Conservation (phyloP, 345 rosid species). For the Populus davidiana region DNA sequence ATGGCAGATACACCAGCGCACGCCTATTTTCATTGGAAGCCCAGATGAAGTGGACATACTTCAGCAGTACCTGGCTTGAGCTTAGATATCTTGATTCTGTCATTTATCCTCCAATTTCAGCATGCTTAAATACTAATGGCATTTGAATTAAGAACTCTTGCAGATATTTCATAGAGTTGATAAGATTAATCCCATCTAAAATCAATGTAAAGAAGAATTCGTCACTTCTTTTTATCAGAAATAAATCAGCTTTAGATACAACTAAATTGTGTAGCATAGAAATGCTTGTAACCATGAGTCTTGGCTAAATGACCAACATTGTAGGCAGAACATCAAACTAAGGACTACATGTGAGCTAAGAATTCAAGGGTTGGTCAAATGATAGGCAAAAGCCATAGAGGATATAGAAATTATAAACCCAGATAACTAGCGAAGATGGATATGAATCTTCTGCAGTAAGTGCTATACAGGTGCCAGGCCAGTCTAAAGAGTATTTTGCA, state of each 20-base stretch:
- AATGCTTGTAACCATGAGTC: neutral
- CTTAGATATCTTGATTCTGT: neutral
- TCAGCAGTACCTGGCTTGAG: slow-evolving; percentile 33
- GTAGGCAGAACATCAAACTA: neutral
- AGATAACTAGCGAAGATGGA: neutral
- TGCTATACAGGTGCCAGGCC: slow-evolving; percentile 27
- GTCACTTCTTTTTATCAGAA: no score
- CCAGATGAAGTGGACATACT: slow-evolving; percentile 37
- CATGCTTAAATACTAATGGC: neutral
- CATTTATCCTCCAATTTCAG: neutral
- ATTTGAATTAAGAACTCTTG: neutral
- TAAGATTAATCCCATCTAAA: neutral
- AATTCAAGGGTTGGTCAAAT: neutral
- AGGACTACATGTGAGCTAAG: neutral
- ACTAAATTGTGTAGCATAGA: neutral
- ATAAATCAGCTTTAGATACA: neutral
- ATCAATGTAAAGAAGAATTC: neutral
- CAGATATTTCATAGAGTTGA: neutral
- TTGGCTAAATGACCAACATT: neutral
- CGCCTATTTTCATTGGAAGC: slow-evolving; percentile 42
- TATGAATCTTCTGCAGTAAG: slow-evolving; percentile 15
- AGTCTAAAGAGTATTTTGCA: slow-evolving; percentile 19
- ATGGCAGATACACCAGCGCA: slow-evolving; percentile 39
- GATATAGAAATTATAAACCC: neutral
- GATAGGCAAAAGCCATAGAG: neutral